A percentile compares a stretch with the other conserved stretches of the same genome.
These are phyloP conservation scores for Backusella westeae DNA, from an alignment of 192 early-diverging fungal species.

Conservation along the genomic window DNA sequence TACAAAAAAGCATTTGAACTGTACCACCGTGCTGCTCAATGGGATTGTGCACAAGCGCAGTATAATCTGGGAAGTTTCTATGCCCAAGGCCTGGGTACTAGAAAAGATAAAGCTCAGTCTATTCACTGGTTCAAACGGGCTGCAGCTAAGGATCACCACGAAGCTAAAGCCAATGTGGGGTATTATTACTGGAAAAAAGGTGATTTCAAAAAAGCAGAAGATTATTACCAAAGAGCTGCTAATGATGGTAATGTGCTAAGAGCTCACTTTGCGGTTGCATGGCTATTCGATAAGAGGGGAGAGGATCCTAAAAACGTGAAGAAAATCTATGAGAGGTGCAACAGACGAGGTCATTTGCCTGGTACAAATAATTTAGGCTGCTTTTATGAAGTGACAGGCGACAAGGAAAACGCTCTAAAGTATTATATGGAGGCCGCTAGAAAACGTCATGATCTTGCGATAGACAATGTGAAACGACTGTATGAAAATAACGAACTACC, in stretches of 20 bases:
- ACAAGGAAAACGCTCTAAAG: background rate
- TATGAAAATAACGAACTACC: background rate
- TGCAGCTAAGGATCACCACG: background rate
- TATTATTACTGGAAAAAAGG: background rate
- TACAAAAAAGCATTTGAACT: background rate
- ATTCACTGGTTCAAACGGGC: background rate
- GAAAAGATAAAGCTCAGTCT: fast-evolving
- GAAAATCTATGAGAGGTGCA: background rate
- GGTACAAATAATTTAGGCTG: background rate
- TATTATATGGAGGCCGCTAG: background rate
- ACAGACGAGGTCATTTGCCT: background rate
- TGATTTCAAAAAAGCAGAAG: background rate
- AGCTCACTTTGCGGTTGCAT: background rate
- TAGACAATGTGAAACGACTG: background rate
- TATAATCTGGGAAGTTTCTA: background rate
- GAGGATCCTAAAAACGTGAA: background rate
- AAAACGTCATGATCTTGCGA: background rate
- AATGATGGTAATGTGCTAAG: background rate
- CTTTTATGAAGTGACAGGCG: background rate
- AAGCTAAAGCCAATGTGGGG: background rate
- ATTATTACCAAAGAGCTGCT: background rate
- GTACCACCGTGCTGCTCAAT: background rate
- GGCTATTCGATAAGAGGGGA: background rate
- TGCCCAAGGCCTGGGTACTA: background rate
- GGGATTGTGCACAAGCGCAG: background rate